Evolutionary conservation across 1,139 yeast genomes (phyloP).

Genomic region (Nadsonia commutata): DNA sequence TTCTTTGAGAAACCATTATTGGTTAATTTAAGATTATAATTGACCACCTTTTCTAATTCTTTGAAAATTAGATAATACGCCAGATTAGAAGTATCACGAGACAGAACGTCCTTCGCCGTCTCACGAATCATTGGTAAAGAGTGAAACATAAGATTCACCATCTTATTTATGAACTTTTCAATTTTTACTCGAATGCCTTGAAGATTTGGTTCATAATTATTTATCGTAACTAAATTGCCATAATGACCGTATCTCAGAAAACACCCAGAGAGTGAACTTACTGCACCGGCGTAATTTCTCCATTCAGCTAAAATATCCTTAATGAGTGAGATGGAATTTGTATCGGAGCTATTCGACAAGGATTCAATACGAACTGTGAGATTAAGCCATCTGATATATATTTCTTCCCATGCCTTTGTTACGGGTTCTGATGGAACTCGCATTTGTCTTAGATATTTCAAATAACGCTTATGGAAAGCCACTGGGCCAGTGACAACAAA

Average conservation of each 20-base stretch:
- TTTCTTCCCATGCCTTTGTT: slow-evolving; percentile 43
- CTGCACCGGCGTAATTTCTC: slow-evolving; percentile 30
- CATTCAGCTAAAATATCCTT: slow-evolving; percentile 14
- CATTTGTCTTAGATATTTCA: slow-evolving; percentile 37
- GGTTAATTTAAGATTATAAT: slow-evolving; percentile 12
- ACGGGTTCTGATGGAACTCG: slow-evolving; percentile 47
- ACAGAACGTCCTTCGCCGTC: slow-evolving; percentile 33
- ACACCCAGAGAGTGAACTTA: slow-evolving; percentile 27
- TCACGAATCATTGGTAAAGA: slow-evolving; percentile 24
- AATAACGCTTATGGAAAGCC: slow-evolving; percentile 56
- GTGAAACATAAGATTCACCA: slow-evolving; percentile 14
- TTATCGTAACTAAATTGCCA: background rate
- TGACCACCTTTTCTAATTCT: slow-evolving; percentile 17
- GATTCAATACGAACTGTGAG: slow-evolving; percentile 17
- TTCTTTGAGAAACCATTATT: slow-evolving; percentile 9
- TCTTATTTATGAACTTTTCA: slow-evolving; percentile 14
- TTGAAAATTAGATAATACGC: slow-evolving; percentile 28
- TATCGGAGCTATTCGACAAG: slow-evolving; percentile 2
- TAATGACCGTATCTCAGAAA: slow-evolving; percentile 12
- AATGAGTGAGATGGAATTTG: too few relatives aligned
- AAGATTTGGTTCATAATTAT: slow-evolving; percentile 8
- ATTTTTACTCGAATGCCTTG: slow-evolving; percentile 16
- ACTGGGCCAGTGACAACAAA: slow-evolving; percentile 60
- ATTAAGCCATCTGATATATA: slow-evolving; percentile 37
- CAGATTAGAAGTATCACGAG: slow-evolving; percentile 31